phyloP scores from a whole-genome alignment of 1,284 basidiomycete genomes.

The Boletus mariae region DNA sequence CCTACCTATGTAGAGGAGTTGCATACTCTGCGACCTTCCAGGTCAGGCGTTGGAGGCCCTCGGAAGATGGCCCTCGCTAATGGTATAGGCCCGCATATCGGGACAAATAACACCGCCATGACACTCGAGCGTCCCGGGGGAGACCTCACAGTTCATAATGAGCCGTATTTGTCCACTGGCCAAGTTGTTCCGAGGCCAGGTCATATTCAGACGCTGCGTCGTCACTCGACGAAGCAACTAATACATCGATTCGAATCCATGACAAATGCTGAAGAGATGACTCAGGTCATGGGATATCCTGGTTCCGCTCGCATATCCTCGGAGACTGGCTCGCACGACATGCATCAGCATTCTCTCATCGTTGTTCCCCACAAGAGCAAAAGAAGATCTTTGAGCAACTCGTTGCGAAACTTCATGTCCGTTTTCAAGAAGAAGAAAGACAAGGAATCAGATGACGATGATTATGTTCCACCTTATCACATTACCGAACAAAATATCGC shows the following conservation, averaged over 20 bases:
- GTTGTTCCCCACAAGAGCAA: conserved; percentile 35
- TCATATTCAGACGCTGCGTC: conserved; percentile 17
- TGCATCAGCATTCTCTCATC: conserved; percentile 14
- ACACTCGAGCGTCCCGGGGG: not conserved
- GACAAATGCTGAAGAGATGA: conserved; percentile 10
- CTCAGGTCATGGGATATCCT: conserved; percentile 6
- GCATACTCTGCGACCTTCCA: conserved; percentile 7
- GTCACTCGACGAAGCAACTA: conserved; percentile 36
- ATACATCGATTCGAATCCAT: conserved; percentile 45
- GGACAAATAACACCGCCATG: not conserved
- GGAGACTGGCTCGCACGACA: conserved; percentile 10
- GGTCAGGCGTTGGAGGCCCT: conserved; percentile 25
- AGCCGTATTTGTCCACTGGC: conserved; percentile 3
- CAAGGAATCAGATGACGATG: conserved; percentile 32
- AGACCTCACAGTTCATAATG: not conserved
- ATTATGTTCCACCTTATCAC: conserved; percentile 7
- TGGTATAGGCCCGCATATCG: not conserved
- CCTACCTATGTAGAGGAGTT: not conserved
- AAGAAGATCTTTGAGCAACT: conserved; percentile 54
- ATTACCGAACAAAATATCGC: conserved; percentile 6
- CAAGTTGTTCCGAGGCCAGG: not conserved
- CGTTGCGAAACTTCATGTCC: conserved; percentile 61
- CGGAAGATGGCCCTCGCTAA: conserved; percentile 17
- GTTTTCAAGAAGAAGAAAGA: conserved; percentile 56
- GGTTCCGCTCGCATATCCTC: conserved; percentile 13